phyloP scores from a whole-genome alignment of 176 grass and related monocot species.

The Oropetium thomaeum region DNA sequence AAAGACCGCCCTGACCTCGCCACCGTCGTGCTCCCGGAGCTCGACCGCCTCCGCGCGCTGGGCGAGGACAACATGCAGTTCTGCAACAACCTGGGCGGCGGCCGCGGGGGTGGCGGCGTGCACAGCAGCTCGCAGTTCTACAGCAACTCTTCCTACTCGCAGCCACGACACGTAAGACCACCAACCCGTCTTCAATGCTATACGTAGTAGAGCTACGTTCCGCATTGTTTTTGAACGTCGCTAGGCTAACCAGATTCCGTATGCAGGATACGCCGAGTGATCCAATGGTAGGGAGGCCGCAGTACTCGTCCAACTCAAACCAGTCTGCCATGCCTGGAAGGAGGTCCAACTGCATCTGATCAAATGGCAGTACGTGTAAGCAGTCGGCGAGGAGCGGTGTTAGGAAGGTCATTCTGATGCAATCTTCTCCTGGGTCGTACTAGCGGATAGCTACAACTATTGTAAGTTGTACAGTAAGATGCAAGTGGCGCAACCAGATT shows the following conservation, averaged over 20 bases:
- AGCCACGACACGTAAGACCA: slow-evolving; percentile 30
- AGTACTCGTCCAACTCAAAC: slow-evolving; percentile 6
- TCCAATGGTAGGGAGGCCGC: slow-evolving; percentile 17
- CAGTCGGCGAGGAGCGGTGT: neutral
- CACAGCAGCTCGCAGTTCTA: slow-evolving; percentile 32
- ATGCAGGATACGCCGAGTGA: slow-evolving; percentile 33
- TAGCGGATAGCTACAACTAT: neutral
- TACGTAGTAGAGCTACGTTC: too few species aligned
- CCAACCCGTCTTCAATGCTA: neutral
- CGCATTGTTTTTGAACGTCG: neutral
- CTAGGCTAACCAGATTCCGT: neutral
- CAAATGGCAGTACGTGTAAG: neutral
- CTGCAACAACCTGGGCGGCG: slow-evolving; percentile 20
- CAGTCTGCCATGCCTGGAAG: neutral
- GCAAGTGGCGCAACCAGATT: neutral
- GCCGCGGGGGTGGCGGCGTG: neutral
- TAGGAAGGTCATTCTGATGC: neutral
- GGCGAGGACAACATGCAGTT: slow-evolving; percentile 59
- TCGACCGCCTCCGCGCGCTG: slow-evolving; percentile 51
- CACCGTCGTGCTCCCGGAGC: slow-evolving; percentile 63
- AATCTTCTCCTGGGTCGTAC: neutral
- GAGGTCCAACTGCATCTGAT: slow-evolving; percentile 40
- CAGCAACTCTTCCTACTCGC: slow-evolving; percentile 15
- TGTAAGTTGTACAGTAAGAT: neutral
- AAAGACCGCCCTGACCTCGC: slow-evolving; percentile 83